Conservation (phyloP, 2,329 filamentous ascomycete species). For the Teratosphaeria zuluensis region DNA sequence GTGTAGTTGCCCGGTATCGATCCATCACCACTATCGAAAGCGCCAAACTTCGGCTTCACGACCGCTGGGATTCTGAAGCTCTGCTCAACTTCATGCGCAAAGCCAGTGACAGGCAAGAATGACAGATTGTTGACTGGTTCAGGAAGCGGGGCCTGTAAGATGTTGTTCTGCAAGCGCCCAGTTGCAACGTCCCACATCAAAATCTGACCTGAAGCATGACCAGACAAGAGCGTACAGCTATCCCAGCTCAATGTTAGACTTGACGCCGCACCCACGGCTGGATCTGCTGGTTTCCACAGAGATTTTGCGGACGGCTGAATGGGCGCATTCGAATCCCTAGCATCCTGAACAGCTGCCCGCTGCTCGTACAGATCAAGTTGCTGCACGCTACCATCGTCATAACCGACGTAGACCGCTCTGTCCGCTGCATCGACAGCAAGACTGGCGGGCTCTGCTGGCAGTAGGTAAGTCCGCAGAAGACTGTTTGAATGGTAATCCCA, state of each 20-base stretch:
- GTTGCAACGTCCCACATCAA: conserved; percentile 71
- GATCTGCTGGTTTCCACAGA: conserved; percentile 22
- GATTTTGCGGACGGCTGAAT: conserved; percentile 31
- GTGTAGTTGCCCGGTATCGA: conserved; percentile 49
- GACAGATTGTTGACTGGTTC: conserved; percentile 72
- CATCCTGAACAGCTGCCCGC: conserved; percentile 13
- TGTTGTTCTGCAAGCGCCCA: conserved; percentile 54
- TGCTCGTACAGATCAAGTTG: conserved; percentile 60
- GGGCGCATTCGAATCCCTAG: conserved; percentile 16
- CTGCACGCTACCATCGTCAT: conserved; percentile 71
- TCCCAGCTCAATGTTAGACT: conserved; percentile 73
- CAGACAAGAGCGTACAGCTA: conserved; percentile 67
- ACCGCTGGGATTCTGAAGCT: conserved; percentile 50
- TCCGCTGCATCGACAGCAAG: conserved; percentile 72
- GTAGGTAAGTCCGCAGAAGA: conserved; percentile 69
- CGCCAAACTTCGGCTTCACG: conserved; percentile 68
- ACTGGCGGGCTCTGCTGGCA: conserved; percentile 63
- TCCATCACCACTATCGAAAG: conserved; percentile 30
- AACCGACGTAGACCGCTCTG: conserved; percentile 70
- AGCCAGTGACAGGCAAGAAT: conserved; percentile 56
- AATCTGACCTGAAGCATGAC: conserved; percentile 70
- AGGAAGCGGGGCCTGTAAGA: conserved; percentile 56
- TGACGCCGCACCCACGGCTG: conserved; percentile 54
- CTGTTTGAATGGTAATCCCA: conserved; percentile 84
- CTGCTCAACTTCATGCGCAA: conserved; percentile 23